Evolutionary conservation across 2,329 filamentous ascomycete genomes (phyloP), one percentile per base, ranked within the genome.

Genomic region (Cercospora sp.): DNA sequence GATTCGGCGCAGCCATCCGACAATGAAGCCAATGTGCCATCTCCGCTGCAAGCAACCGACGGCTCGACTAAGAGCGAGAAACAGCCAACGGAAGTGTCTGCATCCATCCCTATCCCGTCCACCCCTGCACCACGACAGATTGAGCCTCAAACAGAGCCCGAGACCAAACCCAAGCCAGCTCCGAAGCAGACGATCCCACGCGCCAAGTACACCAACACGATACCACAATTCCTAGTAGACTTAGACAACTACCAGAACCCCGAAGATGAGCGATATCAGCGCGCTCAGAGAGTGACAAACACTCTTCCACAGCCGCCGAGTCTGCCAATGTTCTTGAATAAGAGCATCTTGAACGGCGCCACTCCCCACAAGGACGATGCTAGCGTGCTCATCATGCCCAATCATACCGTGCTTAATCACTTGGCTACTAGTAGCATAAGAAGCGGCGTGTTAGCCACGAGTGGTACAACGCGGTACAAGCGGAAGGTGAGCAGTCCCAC

Each of bases 341-440:
- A 97, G 82, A 95, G 94, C 34, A 97, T 99, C 68, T 82, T 99
- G 72, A 99, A 99, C 79, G 92, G 92, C 60, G 90, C 89, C 2
- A 93, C 92, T 28, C 89, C 94, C 6, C 93, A 97, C 85, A 98
- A 98, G 83, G 95, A 99, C 79, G 95, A 99, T 81, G 97, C 94
- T 80, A 97, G 94, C 81, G 95, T 99, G 69, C 83, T 99, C 71
- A 95, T 93, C 73, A 94, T 97, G 87, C 95, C 95, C 13, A 99
- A 98, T 76, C 94, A 99, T 77, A 97, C 95, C 0, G 93, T 98
- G 34, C 83, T 99, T 71, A 99, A 99, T 74, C 95, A 99, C 80
- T 84, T 99, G 74, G 94, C 94, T 60, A 99, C 95, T 3, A 98
- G 94, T 80, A 97, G 94, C 80, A 99, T 99, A 80, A 97, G 97